Evolutionary conservation across 306 rosid species (phyloP).

Genomic region (Medicago ruthenica): DNA sequence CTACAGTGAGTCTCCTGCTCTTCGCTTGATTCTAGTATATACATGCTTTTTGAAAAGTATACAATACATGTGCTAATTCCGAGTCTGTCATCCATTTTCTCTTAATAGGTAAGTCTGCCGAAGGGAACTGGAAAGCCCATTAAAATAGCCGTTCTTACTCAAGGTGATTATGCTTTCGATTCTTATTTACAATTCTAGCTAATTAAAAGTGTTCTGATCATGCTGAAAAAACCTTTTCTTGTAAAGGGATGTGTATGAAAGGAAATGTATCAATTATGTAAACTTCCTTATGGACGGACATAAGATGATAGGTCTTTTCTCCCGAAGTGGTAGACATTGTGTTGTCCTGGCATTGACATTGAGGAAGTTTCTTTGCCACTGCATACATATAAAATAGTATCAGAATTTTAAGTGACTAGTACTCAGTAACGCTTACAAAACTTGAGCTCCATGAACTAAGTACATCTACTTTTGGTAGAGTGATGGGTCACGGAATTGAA

Average conservation of each 20-base stretch:
- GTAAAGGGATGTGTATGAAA: slow-evolving; percentile 11
- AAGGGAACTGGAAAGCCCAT: slow-evolving; percentile 96
- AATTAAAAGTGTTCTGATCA: slow-evolving; percentile 12
- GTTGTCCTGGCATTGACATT: not conserved
- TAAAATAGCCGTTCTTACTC: slow-evolving; percentile 96
- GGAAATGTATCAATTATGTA: slow-evolving; percentile 23
- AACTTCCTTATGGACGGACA: slow-evolving; percentile 19
- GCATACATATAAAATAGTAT: not conserved
- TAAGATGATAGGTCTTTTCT: slow-evolving; percentile 12
- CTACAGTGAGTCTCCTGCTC: slow-evolving; percentile 75
- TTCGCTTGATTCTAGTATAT: slow-evolving; percentile 27
- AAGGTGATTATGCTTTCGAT: slow-evolving; percentile 62
- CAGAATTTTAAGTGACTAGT: not conserved
- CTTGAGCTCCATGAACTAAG: not conserved
- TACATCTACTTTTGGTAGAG: slow-evolving; percentile 15
- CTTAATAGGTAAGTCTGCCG: slow-evolving; percentile 83
- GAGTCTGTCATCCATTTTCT: slow-evolving; percentile 27
- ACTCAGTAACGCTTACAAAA: slow-evolving; percentile 10
- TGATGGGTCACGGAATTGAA: slow-evolving; percentile 4
- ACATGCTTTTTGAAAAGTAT: slow-evolving; percentile 23
- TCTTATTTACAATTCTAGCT: slow-evolving; percentile 26
- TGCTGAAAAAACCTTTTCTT: slow-evolving; percentile 14
- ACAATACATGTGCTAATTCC: slow-evolving; percentile 1
- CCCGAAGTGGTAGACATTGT: slow-evolving; percentile 4
- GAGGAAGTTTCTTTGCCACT: slow-evolving; percentile 19